Percentiles rank a stretch among this genome's conserved stretches.
phyloP scores from a whole-genome alignment of 495 filamentous ascomycete genomes.

The Talaromyces nanjingensis region DNA sequence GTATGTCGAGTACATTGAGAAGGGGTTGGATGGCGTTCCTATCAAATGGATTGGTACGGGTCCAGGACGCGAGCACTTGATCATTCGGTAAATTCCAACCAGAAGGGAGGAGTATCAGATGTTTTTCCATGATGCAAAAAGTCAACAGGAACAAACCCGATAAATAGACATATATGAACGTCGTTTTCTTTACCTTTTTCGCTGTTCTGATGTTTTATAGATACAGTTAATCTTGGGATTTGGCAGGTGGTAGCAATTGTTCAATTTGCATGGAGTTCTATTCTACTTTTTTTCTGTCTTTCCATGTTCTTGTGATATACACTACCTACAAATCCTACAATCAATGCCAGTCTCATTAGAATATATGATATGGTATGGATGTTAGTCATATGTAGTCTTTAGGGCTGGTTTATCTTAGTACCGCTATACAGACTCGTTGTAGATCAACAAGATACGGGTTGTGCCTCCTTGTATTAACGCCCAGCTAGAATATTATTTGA shows the following conservation, averaged over 20 bases:
- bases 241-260: neutral
- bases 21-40: conserved; percentile 58
- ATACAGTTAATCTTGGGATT: neutral
- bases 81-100: conserved; percentile 46
- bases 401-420: neutral
- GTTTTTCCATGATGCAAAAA: neutral
- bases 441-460: too few species aligned
- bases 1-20: conserved; percentile 75
- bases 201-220: neutral
- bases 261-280: neutral
- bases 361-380: neutral
- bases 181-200: neutral
- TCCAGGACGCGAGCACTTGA: conserved; percentile 62
- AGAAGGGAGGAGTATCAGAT: neutral
- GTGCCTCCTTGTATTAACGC: too few species aligned
- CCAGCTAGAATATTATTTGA: too few species aligned
- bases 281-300: neutral
- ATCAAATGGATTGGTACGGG: conserved; percentile 78
- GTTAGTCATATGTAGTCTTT: too few species aligned
- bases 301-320: neutral
- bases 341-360: neutral
- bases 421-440: neutral
- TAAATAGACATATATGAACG: neutral
- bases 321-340: neutral
- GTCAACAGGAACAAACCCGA: neutral